Evolutionary conservation across 1,284 basidiomycete genomes (phyloP).

Genomic region (Rhizoctonia solani): DNA sequence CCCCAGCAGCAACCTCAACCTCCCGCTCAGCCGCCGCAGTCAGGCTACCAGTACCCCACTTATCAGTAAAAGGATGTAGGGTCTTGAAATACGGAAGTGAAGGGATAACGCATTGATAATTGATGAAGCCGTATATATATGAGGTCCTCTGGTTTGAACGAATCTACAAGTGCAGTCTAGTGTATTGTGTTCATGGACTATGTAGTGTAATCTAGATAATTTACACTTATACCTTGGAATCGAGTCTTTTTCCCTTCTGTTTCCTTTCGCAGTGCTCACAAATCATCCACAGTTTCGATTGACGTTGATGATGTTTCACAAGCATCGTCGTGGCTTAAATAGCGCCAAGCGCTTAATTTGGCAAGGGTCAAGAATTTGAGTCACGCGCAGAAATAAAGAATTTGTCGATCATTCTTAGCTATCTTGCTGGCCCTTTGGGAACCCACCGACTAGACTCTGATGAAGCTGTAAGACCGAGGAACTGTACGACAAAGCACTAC

Average conservation of each 20-base stretch:
- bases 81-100: neutral
- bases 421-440: slow-evolving; percentile 23
- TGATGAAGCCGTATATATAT: slow-evolving; percentile 12
- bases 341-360: slow-evolving; percentile 13
- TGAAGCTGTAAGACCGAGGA: slow-evolving; percentile 19
- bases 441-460: slow-evolving; percentile 9
- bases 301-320: too few species aligned
- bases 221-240: slow-evolving; percentile 24
- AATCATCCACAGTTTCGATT: too few species aligned
- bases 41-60: slow-evolving; percentile 26
- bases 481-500: slow-evolving; percentile 20
- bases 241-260: neutral
- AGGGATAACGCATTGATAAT: neutral
- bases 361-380: slow-evolving; percentile 31
- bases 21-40: neutral
- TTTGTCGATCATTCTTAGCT: slow-evolving; percentile 7
- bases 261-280: too few species aligned
- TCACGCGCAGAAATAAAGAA: slow-evolving; percentile 31
- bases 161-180: slow-evolving; percentile 19
- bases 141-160: neutral
- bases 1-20: neutral
- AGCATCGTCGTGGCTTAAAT: too few species aligned
- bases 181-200: slow-evolving; percentile 21
- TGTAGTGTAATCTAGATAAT: slow-evolving; percentile 19
- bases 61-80: slow-evolving; percentile 12